Percentiles rank a stretch among this genome's conserved stretches.
These are phyloP conservation scores for Gracilaria caudata DNA, from an alignment of 23 red algal genomes.

Conservation along the genomic window DNA sequence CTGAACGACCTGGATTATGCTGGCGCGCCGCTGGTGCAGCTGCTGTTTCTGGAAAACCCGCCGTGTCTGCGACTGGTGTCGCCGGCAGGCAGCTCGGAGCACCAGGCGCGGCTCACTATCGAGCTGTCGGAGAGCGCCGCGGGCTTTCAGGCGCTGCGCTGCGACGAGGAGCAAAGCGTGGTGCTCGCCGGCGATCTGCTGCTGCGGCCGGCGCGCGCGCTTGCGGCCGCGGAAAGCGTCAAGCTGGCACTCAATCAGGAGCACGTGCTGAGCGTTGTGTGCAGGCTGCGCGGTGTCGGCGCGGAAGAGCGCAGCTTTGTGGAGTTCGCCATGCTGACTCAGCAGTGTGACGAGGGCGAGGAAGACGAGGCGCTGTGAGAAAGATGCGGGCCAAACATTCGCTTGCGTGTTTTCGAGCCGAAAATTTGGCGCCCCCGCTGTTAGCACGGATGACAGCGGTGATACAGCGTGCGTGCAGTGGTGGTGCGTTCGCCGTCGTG, in stretches of 20 bases:
- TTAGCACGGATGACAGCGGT: neutral
- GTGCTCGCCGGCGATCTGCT: neutral
- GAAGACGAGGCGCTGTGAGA: conserved; percentile 2
- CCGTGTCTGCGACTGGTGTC: conserved; percentile 44
- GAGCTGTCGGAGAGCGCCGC: neutral
- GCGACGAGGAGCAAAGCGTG: conserved; percentile 11
- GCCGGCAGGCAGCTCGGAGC: conserved; percentile 23
- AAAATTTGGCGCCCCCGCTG: too few species aligned
- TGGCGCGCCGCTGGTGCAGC: conserved; percentile 41
- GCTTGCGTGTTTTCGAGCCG: too few species aligned
- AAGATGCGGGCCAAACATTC: neutral
- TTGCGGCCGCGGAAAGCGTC: conserved; percentile 29
- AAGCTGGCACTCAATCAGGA: conserved; percentile 53
- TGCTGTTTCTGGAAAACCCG: conserved; percentile 25
- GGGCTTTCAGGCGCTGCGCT: conserved; percentile 19
- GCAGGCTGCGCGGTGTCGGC: conserved; percentile 1
- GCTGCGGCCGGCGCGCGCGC: conserved; percentile 3
- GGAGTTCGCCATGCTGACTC: conserved; percentile 62
- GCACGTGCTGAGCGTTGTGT: conserved; percentile 47
- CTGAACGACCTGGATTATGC: conserved; percentile 55
- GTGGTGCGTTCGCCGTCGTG: too few species aligned
- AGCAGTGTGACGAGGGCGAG: conserved; percentile 40
- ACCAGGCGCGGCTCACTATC: conserved; percentile 1
- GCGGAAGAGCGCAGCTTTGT: conserved; percentile 56
- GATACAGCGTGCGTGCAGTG: neutral